A percentile compares a stretch with the other conserved stretches of the same genome.
Conservation (phyloP, 305 asterid genomes). For the Solanum aculeatissimum region DNA sequence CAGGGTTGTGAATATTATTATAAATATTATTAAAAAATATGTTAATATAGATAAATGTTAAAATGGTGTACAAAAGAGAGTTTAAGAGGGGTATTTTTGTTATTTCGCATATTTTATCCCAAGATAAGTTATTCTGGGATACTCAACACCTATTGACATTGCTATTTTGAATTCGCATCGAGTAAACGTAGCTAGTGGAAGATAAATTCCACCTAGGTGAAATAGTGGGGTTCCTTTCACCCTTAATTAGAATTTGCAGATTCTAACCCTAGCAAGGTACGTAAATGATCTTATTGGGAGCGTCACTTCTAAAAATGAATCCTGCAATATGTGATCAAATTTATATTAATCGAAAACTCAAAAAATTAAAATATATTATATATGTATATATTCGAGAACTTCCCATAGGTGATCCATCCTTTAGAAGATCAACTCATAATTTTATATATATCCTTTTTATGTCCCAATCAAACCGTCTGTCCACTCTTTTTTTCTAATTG, state of each 20-base stretch:
- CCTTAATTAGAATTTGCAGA: neutral
- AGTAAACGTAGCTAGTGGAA: neutral
- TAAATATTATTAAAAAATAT: too few relatives aligned
- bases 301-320: neutral
- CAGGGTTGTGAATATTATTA: too few relatives aligned
- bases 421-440: neutral
- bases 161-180: neutral
- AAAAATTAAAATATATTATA: too few relatives aligned
- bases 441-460: neutral
- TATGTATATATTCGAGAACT: too few relatives aligned
- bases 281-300: neutral
- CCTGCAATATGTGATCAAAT: neutral
- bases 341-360: neutral
- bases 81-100: too few relatives aligned
- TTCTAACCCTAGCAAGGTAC: neutral
- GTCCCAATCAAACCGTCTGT: slow-evolving; percentile 6
- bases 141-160: neutral
- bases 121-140: too few relatives aligned
- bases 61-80: too few relatives aligned
- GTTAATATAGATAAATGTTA: too few relatives aligned
- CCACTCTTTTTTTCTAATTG: slow-evolving; percentile 6
- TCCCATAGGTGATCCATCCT: neutral
- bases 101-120: too few relatives aligned
- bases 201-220: neutral
- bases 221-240: neutral